Evolutionary conservation across 805 yeast species (phyloP), one percentile per base, ranked within the genome.

Genomic region (Candida manassasensis): DNA sequence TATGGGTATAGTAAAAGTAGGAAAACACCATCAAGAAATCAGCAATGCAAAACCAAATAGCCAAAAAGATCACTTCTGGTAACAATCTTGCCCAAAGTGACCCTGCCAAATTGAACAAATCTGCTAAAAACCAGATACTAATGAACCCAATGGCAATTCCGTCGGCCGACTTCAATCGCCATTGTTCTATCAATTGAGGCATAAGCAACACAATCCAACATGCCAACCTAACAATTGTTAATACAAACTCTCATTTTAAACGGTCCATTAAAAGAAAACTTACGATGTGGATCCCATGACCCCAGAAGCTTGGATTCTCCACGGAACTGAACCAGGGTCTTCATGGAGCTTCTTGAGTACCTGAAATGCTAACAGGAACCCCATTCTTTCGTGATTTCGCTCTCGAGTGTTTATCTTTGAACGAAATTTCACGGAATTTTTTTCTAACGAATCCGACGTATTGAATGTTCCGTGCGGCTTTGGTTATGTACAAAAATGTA

Each of bases 101-200:
- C 2, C 94, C 94, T 1, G 65, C 49, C 24, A 84, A 63, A 52
- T 84, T 84, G 44, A 79, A 68, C 6, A 83, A 35, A 49, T 84
- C 94, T 3, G 93, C 93, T 12, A 78, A 45, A 26, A 81, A 69
- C 93, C 93, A 84, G 35, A 79, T 71, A 8, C 72, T 45, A 17
- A 84, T 69, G 48, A 84, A 83, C 4, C 79, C 73, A 21, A 81
- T 69, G 25, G 90, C 76, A 16, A 84, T 77, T 4, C 94, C 94
- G 21, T 82, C 89, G 3, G 87, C 84, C 12, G 79, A 71, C 50
- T 84, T 78, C 36, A 78, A 59, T 36, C 84, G 60, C 88, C 88
- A 84, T 59, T 84, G 90, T 53, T 84, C 94, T 17, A 84, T 71
- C 31, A 84, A 67, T 53, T 84, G 94, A 0, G 94, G 93, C 45